Evolutionary conservation across 805 yeast genomes (phyloP).

Genomic region (Lachancea sp.): DNA sequence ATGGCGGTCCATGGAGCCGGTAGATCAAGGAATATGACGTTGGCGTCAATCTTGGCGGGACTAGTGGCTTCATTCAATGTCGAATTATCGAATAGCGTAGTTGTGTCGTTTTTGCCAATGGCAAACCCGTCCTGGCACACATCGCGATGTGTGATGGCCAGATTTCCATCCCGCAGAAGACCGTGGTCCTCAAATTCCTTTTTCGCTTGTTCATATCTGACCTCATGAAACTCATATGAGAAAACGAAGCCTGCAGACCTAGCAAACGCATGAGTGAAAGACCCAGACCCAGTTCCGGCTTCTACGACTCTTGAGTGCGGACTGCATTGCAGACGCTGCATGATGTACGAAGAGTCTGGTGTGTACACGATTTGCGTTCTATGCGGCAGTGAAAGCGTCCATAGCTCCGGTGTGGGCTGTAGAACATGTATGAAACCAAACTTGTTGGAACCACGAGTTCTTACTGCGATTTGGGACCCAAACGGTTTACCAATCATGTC

Average conservation of each 20-base stretch:
- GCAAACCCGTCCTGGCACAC: conserved; percentile 85
- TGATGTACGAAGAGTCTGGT: conserved; percentile 87
- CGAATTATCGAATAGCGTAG: conserved; percentile 14
- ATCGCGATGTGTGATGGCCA: conserved; percentile 80
- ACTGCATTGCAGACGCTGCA: conserved; percentile 69
- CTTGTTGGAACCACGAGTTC: conserved; percentile 47
- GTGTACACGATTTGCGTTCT: conserved; percentile 97
- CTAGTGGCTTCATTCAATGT: conserved; percentile 18
- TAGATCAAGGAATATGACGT: conserved; percentile 77
- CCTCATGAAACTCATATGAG: conserved; percentile 88
- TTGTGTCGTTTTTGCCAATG: conserved; percentile 31
- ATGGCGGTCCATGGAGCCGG: conserved; percentile 98
- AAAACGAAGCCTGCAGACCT: conserved; percentile 75
- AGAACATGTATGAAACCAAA: conserved; percentile 81
- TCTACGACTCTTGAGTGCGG: conserved; percentile 80
- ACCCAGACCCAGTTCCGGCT: conserved; percentile 97
- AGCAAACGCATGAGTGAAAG: conserved; percentile 88
- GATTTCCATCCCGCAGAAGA: conserved; percentile 39
- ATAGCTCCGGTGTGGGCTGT: conserved; percentile 90
- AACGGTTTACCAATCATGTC: conserved; percentile 73
- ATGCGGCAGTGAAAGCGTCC: conserved; percentile 95
- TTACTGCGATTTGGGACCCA: conserved; percentile 77
- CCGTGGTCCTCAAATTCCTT: conserved; percentile 72
- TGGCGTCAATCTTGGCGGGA: conserved; percentile 43
- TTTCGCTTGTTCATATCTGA: conserved; percentile 72